Evolutionary conservation across 805 yeast genomes (phyloP), one percentile per base, ranked within the genome.

Genomic region (Schwanniomyces vanrijiae): DNA sequence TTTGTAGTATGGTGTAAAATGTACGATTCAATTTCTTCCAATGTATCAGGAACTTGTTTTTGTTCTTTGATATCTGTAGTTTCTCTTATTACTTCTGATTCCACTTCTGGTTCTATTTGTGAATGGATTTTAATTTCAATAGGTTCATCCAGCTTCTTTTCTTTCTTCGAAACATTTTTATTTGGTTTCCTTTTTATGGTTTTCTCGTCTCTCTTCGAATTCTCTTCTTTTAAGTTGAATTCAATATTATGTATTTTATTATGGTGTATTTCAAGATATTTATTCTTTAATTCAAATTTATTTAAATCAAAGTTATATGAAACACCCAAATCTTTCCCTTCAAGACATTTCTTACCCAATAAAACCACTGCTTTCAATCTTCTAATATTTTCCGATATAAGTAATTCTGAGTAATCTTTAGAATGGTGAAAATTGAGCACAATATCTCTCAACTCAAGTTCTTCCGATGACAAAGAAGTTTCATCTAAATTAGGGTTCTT

Each of bases 11-110:
- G 76, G 31, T 55, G 64, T 7, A 61, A 49, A 25, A 72, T 72
- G 42, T 62, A 58, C 31, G 61, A 61, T 52, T 69, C 71, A 38
- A 72, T 71, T 29, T 70, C 76, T 31, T 64, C 68, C n/a, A 69
- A 55, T 0, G 73, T 60, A 6, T 54, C 45, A 4, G 68, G 66
- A 3, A 56, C 54, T 16, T 43, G 42, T 10, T n/a, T 24, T 20
- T 21, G 19, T 33, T 25, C 22, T 11, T 29, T 44, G 31, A 39
- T 45, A 8, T 14, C 40, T 9, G 26, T 7, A 16, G 13, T 47
- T 16, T 29, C 21, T 9, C 18, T 21, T 9, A 41, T 37, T 9
- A 37, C 14, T 37, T 37, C 25, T 13, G 13, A 9, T 19, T 19
- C 24, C 3, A 10, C 7, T 11, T 19, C 25, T 37, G n/a, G n/a